Percentiles rank a stretch among this genome's conserved stretches.
Evolutionary conservation across 2,329 filamentous ascomycete species (phyloP).

Genomic region (Botrytis hyacinthi): DNA sequence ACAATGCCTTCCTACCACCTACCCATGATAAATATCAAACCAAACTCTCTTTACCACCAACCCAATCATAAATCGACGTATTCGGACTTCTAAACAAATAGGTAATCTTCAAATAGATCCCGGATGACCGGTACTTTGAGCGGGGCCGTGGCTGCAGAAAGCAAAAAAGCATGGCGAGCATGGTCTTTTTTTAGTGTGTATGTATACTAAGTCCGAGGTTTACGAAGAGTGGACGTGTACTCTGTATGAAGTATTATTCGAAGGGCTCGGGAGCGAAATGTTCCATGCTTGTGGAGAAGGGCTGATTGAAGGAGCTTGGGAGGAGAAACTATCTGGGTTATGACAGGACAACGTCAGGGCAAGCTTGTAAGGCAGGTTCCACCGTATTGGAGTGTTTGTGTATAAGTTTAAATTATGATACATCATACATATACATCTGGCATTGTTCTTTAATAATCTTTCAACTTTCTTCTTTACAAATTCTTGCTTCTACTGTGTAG

Average conservation of each 20-base stretch:
- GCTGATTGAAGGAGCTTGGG: constrained; percentile 3
- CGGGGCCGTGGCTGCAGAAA: constrained; percentile 10
- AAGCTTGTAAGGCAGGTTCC: constrained; percentile 1
- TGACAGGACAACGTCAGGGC: not conserved
- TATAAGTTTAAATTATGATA: not conserved
- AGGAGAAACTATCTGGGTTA: not conserved
- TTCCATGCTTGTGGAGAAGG: constrained; percentile 13
- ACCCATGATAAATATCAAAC: not conserved
- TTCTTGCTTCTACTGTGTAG: not conserved
- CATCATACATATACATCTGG: not conserved
- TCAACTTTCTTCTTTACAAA: not conserved
- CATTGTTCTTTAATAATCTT: not conserved
- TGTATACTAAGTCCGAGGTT: not conserved
- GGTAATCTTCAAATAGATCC: not conserved
- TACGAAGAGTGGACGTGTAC: not conserved
- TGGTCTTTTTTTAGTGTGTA: not conserved
- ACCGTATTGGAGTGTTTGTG: not conserved
- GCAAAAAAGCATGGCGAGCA: not conserved
- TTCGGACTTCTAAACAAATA: not conserved
- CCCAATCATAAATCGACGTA: not conserved
- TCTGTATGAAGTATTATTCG: not conserved
- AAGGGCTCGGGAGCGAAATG: not conserved
- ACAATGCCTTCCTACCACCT: not conserved
- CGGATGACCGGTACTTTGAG: not conserved
- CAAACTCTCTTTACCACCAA: not conserved